A percentile compares a stretch with the other conserved stretches of the same genome.
These are phyloP conservation scores for Calonectria honghensis DNA, from an alignment of 2,329 filamentous ascomycete species.

Conservation along the genomic window DNA sequence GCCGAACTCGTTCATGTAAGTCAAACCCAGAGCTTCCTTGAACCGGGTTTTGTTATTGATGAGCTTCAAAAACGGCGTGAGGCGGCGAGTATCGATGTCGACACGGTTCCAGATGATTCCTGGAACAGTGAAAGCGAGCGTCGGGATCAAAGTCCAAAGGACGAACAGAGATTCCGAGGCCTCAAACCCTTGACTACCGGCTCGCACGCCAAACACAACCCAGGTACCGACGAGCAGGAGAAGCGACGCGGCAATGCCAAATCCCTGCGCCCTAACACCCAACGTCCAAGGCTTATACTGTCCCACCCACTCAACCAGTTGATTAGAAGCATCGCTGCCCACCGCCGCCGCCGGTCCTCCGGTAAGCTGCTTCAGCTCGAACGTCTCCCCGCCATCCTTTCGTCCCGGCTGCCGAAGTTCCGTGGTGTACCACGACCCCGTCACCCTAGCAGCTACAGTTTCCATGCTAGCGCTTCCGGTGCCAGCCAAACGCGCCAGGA, in stretches of 20 bases:
- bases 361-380: conserved; percentile 52
- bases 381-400: conserved; percentile 48
- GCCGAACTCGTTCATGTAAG: conserved; percentile 56
- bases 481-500: conserved; percentile 49
- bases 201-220: conserved; percentile 48
- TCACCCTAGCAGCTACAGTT: conserved; percentile 47
- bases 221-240: conserved; percentile 50
- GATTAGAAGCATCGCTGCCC: conserved; percentile 35
- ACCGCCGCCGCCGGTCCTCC: conserved; percentile 46
- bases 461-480: conserved; percentile 53
- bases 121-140: conserved; percentile 48
- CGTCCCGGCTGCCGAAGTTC: conserved; percentile 50
- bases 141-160: conserved; percentile 54
- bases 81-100: conserved; percentile 53
- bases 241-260: conserved; percentile 43
- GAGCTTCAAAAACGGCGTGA: conserved; percentile 54
- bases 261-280: conserved; percentile 39
- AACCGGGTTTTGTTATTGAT: conserved; percentile 48
- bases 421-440: conserved; percentile 56
- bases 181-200: conserved; percentile 46
- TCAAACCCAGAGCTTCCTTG: conserved; percentile 52
- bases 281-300: conserved; percentile 55
- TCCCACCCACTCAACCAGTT: conserved; percentile 41
- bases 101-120: conserved; percentile 52
- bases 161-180: conserved; percentile 47